Percentiles rank a stretch among this genome's conserved stretches.
These are phyloP conservation scores for Auxenochlorella protothecoides DNA, from an alignment of 139 green algal genomes.

Conservation along the genomic window DNA sequence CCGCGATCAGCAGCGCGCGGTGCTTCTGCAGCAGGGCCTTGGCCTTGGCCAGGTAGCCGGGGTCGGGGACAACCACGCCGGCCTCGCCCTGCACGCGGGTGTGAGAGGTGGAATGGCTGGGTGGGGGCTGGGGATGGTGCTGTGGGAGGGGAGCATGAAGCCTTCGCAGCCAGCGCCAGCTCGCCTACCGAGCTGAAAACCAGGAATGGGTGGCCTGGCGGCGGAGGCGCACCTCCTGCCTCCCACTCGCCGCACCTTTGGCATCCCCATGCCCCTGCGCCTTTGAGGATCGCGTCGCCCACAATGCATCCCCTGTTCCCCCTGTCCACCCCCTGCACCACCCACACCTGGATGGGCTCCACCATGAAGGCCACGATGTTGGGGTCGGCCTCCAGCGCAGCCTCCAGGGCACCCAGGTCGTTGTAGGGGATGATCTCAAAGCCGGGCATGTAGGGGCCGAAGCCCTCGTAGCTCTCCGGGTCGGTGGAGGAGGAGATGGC, in stretches of 20 bases:
- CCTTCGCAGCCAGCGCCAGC: too few relatives aligned
- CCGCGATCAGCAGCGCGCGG: slow-evolving; percentile 88
- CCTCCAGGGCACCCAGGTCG: slow-evolving; percentile 70
- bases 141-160: too few relatives aligned
- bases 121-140: too few relatives aligned
- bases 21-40: slow-evolving; percentile 73
- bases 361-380: slow-evolving; percentile 96
- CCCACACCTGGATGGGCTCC: slow-evolving; percentile 85
- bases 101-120: too few relatives aligned
- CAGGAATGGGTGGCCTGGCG: too few relatives aligned
- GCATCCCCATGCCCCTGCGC: too few relatives aligned
- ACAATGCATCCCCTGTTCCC: too few relatives aligned
- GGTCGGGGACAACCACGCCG: slow-evolving; percentile 83
- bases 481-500: slow-evolving; percentile 86
- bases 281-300: too few relatives aligned
- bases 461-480: slow-evolving; percentile 54
- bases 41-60: slow-evolving; percentile 72
- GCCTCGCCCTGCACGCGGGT: slow-evolving; percentile 75
- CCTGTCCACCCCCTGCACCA: too few relatives aligned
- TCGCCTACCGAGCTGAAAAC: too few relatives aligned
- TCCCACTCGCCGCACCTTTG: too few relatives aligned
- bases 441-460: slow-evolving; percentile 89
- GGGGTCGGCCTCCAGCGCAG: slow-evolving; percentile 51
- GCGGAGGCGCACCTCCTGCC: too few relatives aligned
- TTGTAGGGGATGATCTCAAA: slow-evolving; percentile 94